Evolutionary conservation across 2,329 filamentous ascomycete species (phyloP).

Genomic region (Aspergillus glaucus): DNA sequence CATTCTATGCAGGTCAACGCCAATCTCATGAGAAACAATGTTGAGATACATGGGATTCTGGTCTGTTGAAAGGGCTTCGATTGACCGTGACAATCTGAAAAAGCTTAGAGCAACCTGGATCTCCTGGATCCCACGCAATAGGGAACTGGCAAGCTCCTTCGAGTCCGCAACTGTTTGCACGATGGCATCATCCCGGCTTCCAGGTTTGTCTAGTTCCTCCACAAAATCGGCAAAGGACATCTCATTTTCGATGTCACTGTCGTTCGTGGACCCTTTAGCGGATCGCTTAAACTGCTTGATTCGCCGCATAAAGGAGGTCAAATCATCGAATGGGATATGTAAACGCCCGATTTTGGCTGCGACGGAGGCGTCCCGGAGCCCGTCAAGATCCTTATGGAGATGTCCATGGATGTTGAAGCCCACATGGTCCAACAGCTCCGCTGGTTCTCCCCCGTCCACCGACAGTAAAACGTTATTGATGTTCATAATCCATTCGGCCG

Average conservation of each 20-base stretch:
- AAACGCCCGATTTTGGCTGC: conserved; percentile 85
- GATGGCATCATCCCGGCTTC: conserved; percentile 61
- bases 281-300: conserved; percentile 30
- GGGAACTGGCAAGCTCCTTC: conserved; percentile 83
- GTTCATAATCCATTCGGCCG: conserved; percentile 91
- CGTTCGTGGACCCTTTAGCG: conserved; percentile 24
- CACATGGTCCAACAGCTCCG: conserved; percentile 81
- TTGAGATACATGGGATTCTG: conserved; percentile 73
- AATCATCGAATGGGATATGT: conserved; percentile 84
- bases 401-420: conserved; percentile 88
- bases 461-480: conserved; percentile 84
- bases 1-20: conserved; percentile 83
- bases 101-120: conserved; percentile 93
- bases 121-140: conserved; percentile 88
- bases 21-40: conserved; percentile 91
- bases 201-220: conserved; percentile 64
- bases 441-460: conserved; percentile 72
- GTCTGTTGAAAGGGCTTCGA: conserved; percentile 60
- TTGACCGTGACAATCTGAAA: conserved; percentile 74
- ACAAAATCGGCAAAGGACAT: conserved; percentile 67
- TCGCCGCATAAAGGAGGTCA: conserved; percentile 45
- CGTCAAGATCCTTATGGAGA: conserved; percentile 76
- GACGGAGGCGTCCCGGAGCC: conserved; percentile 81
- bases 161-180: conserved; percentile 84
- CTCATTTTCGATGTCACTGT: conserved; percentile 47